Conservation (phyloP, 2,329 filamentous ascomycete species). For the Chaetothyriales sp. region DNA sequence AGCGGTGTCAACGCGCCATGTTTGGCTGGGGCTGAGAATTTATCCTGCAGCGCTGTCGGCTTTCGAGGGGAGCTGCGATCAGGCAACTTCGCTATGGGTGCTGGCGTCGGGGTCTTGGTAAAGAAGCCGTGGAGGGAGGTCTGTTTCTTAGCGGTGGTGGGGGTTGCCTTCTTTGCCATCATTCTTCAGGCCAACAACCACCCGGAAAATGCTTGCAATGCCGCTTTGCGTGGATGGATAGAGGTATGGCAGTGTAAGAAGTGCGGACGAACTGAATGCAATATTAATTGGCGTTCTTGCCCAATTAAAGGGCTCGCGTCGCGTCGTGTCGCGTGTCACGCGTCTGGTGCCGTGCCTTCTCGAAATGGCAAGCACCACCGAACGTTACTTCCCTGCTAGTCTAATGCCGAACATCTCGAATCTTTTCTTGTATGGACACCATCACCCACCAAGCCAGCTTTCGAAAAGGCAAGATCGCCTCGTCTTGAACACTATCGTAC, state of each 20-base stretch:
- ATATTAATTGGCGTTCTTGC: background rate
- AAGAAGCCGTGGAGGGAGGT: conserved; percentile 61
- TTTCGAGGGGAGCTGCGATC: conserved; percentile 18
- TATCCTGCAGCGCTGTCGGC: conserved; percentile 33
- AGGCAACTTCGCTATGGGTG: conserved; percentile 6
- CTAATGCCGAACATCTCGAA: background rate
- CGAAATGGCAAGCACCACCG: background rate
- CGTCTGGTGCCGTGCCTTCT: background rate
- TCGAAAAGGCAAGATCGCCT: background rate
- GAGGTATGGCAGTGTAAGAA: background rate
- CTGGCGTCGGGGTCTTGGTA: conserved; percentile 35
- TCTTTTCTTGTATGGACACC: background rate
- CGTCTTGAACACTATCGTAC: background rate
- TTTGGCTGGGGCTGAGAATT: conserved; percentile 27
- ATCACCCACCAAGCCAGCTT: background rate
- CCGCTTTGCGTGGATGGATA: background rate
- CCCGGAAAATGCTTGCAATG: background rate
- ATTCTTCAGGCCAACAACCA: conserved; percentile 17
- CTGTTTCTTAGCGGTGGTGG: conserved; percentile 25
- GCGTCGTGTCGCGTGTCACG: background rate
- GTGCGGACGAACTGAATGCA: background rate
- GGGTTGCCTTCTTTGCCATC: conserved; percentile 29
- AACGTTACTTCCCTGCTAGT: conserved; percentile 3
- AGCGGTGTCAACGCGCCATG: conserved; percentile 49
- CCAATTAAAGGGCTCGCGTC: background rate